A percentile compares a stretch with the other conserved stretches of the same genome.
Conservation (phyloP, 2,329 filamentous ascomycete genomes). For the Penicillium sclerotiorum region DNA sequence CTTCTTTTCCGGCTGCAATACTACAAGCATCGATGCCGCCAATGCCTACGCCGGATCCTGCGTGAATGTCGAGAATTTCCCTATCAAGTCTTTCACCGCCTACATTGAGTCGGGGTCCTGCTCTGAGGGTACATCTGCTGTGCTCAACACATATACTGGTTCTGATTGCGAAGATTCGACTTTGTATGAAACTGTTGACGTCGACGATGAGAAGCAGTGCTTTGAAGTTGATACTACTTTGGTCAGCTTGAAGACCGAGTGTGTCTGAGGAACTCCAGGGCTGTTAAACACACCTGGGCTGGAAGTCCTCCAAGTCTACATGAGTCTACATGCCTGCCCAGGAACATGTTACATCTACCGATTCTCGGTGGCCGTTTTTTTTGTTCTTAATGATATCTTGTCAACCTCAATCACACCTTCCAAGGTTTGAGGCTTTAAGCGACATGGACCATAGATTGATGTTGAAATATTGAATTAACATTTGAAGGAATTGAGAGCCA, state of each 20-base stretch:
- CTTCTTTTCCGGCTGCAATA: slow-evolving; percentile 1
- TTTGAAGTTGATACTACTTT: slow-evolving; percentile 10
- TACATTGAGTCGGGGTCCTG: slow-evolving; percentile 16
- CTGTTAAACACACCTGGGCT: too few relatives aligned
- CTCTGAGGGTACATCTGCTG: slow-evolving; percentile 19
- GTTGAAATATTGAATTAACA: too few relatives aligned
- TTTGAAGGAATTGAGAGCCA: too few relatives aligned
- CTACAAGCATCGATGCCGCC: slow-evolving; percentile 5
- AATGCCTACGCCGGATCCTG: slow-evolving; percentile 14
- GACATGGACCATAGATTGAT: too few relatives aligned
- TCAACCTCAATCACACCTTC: too few relatives aligned
- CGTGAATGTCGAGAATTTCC: slow-evolving; percentile 18
- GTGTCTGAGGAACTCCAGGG: slow-evolving; percentile 1
- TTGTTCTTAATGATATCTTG: too few relatives aligned
- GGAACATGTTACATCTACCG: too few relatives aligned
- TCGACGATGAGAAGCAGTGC: slow-evolving; percentile 8
- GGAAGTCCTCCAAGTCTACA: too few relatives aligned
- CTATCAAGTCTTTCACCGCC: slow-evolving; percentile 19
- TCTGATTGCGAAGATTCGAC: slow-evolving; percentile 4
- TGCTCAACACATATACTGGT: slow-evolving; percentile 10
- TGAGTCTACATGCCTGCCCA: neutral
- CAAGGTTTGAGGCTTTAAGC: too few relatives aligned
- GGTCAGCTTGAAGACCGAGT: slow-evolving; percentile 7
- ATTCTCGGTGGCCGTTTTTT: too few relatives aligned
- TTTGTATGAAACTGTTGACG: slow-evolving; percentile 2